phyloP scores from a whole-genome alignment of 1,139 yeast species.

The Protomyces pachydermus region DNA sequence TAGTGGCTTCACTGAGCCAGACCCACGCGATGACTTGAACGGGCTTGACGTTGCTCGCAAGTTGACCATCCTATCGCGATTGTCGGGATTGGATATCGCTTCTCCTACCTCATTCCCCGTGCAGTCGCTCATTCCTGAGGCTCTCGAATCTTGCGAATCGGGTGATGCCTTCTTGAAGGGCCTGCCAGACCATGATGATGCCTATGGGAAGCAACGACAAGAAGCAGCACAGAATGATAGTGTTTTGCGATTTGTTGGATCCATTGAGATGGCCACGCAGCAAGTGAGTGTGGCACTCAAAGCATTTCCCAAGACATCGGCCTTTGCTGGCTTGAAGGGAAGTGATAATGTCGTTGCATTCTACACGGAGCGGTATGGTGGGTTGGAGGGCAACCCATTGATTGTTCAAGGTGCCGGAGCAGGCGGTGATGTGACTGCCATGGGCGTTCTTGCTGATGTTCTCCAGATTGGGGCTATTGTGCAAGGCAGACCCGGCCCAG shows the following conservation, averaged over 20 bases:
- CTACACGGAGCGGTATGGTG: constrained; percentile 75
- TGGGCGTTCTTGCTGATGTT: constrained; percentile 92
- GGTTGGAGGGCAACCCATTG: constrained; percentile 59
- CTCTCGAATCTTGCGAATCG: constrained; percentile 60
- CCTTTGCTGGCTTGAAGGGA: constrained; percentile 92
- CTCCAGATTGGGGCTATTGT: constrained; percentile 66
- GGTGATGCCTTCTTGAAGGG: constrained; percentile 53
- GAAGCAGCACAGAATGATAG: constrained; percentile 78
- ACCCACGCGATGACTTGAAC: constrained; percentile 96
- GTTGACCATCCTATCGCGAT: constrained; percentile 89
- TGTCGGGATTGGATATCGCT: constrained; percentile 77
- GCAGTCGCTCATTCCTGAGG: constrained; percentile 83
- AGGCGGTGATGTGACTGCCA: constrained; percentile 97
- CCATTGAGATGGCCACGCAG: constrained; percentile 56
- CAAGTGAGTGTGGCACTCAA: constrained; percentile 68
- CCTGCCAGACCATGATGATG: constrained; percentile 76
- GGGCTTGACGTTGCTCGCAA: constrained; percentile 98
- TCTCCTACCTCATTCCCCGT: constrained; percentile 97
- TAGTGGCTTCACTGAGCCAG: constrained; percentile 97
- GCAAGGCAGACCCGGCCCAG: not conserved
- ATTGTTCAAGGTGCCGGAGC: constrained; percentile 99
- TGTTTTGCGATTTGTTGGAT: constrained; percentile 89
- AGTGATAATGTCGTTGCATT: constrained; percentile 93
- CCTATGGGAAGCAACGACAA: constrained; percentile 67
- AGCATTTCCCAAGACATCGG: constrained; percentile 74